A percentile compares a stretch with the other conserved stretches of the same genome.
These are phyloP conservation scores for Hygrophila difformis DNA, from an alignment of 257 asterid genomes.

Conservation along the genomic window DNA sequence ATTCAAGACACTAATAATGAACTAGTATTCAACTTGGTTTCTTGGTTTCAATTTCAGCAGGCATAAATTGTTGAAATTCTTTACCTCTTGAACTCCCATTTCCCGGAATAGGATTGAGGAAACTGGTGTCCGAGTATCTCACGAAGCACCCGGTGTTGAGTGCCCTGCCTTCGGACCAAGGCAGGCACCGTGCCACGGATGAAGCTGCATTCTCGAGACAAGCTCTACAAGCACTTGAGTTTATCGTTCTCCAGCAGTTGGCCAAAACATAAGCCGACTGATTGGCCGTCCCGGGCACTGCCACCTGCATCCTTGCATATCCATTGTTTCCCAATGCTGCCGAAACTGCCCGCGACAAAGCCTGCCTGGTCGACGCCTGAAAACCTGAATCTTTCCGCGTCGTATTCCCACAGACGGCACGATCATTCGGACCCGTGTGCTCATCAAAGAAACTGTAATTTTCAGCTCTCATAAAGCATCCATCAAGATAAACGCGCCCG, in stretches of 20 bases:
- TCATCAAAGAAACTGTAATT: slow-evolving; percentile 57
- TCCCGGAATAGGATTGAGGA: slow-evolving; percentile 43
- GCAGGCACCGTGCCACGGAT: slow-evolving; percentile 42
- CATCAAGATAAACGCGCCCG: slow-evolving; percentile 65
- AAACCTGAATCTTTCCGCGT: slow-evolving; percentile 29
- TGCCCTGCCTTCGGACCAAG: slow-evolving; percentile 56
- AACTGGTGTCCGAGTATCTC: slow-evolving; percentile 52
- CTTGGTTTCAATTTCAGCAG: not conserved
- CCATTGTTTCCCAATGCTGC: slow-evolving; percentile 35
- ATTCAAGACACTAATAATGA: not conserved
- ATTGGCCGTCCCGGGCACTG: slow-evolving; percentile 16
- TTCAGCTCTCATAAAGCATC: slow-evolving; percentile 78
- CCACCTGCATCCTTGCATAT: slow-evolving; percentile 30
- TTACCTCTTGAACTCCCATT: slow-evolving; percentile 58
- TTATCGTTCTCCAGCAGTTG: slow-evolving; percentile 54
- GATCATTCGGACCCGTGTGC: slow-evolving; percentile 38
- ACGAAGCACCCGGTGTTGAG: slow-evolving; percentile 56
- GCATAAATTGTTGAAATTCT: too few relatives aligned
- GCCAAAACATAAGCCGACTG: slow-evolving; percentile 46
- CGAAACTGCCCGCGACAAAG: slow-evolving; percentile 33
- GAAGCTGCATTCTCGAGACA: slow-evolving; percentile 53
- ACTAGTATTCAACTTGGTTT: too few relatives aligned
- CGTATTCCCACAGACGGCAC: slow-evolving; percentile 40
- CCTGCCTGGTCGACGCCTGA: slow-evolving; percentile 25
- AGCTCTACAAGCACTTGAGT: slow-evolving; percentile 31